These are phyloP conservation scores for Colletotrichum siamense DNA, from an alignment of 2,329 filamentous ascomycete species.

Conservation along the genomic window DNA sequence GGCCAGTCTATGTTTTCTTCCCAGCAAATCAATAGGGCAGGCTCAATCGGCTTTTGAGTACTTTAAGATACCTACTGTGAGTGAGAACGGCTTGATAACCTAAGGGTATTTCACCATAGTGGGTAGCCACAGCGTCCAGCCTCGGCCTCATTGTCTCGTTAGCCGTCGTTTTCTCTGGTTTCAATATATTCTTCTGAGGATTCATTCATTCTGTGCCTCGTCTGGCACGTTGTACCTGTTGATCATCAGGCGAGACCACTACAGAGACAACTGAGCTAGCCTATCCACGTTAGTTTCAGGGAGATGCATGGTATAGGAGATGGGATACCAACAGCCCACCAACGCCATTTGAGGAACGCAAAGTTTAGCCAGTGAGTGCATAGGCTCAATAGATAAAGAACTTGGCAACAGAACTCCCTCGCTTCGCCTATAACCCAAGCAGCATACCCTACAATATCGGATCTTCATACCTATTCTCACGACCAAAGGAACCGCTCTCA, in stretches of 20 bases:
- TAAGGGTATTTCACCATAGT: neutral
- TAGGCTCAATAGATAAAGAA: rapidly evolving
- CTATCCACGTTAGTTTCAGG: neutral
- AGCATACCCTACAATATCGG: neutral
- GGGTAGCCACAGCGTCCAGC: neutral
- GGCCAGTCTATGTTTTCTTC: neutral
- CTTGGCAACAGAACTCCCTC: rapidly evolving
- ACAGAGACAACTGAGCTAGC: neutral
- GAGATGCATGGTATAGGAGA: rapidly evolving
- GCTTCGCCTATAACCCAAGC: neutral
- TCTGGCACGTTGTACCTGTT: rapidly evolving
- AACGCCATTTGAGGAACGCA: neutral
- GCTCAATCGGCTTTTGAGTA: neutral
- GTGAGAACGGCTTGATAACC: neutral
- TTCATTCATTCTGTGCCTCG: neutral
- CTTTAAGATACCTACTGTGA: rapidly evolving
- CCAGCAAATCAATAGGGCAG: neutral
- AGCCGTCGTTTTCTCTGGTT: neutral
- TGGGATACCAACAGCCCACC: too few relatives aligned
- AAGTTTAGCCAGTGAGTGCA: neutral
- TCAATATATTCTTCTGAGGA: neutral
- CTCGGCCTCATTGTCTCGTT: neutral
- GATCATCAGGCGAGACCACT: neutral
- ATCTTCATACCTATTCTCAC: neutral
- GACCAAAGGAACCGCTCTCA: neutral